Percentiles rank a stretch among this genome's conserved stretches.
phyloP scores from a whole-genome alignment of 345 rosid genomes.

The Viola odorata region DNA sequence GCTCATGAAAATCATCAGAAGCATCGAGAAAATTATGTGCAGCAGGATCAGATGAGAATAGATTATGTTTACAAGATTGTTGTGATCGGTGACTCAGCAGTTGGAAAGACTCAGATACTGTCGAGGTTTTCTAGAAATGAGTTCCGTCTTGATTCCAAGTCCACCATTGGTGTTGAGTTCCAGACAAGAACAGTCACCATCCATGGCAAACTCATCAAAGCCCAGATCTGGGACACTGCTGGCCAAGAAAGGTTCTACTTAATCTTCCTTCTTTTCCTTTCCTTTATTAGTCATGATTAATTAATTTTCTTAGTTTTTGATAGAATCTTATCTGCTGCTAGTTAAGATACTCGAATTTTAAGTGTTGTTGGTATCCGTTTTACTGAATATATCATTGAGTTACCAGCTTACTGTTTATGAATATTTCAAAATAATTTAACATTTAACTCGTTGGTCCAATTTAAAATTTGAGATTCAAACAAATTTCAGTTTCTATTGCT shows the following conservation, averaged over 20 bases:
- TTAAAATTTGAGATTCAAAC: no score
- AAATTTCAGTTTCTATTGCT: no score
- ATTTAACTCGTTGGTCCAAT: no score
- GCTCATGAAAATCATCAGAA: conserved; percentile 17
- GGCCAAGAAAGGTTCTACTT: conserved; percentile 77
- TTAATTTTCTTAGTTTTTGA: not conserved
- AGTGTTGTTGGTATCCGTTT: no score
- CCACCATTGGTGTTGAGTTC: conserved; percentile 87
- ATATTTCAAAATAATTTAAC: no score
- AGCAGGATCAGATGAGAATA: conserved; percentile 21
- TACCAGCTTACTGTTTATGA: no score
- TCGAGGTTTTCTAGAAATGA: conserved; percentile 69
- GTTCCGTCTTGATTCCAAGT: conserved; percentile 67
- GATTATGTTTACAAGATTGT: conserved; percentile 76
- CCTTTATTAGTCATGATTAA: not conserved
- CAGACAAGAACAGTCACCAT: conserved; percentile 64
- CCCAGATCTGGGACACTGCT: conserved; percentile 98
- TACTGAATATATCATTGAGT: no score
- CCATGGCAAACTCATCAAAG: conserved; percentile 59
- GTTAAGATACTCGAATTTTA: no score
- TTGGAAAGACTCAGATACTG: conserved; percentile 71
- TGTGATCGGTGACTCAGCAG: conserved; percentile 82
- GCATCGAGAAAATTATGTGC: conserved; percentile 19
- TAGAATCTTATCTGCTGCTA: no score
- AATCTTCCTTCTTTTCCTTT: not conserved